These are phyloP conservation scores for Trypanosoma congolense DNA, from an alignment of 208 protist species.

Conservation along the genomic window DNA sequence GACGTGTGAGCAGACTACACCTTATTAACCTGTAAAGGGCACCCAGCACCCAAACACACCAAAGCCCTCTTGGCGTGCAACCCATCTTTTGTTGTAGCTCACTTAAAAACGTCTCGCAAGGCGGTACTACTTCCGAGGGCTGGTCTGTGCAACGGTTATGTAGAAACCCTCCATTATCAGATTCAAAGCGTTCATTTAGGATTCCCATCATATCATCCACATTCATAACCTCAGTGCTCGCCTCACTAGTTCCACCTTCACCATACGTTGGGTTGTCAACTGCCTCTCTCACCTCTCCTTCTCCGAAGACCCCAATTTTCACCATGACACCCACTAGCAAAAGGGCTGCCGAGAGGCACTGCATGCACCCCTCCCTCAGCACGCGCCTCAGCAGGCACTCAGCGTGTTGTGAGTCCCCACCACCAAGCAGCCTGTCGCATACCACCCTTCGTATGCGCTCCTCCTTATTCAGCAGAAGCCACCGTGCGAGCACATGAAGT, in stretches of 20 bases:
- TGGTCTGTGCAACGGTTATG: background rate
- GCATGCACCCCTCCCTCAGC: constrained; percentile 7
- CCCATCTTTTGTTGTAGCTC: background rate
- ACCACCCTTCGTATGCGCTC: constrained; percentile 7
- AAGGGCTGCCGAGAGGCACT: constrained; percentile 13
- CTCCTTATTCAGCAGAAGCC: constrained; percentile 17
- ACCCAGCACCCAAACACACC: constrained; percentile 5
- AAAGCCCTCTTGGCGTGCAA: background rate
- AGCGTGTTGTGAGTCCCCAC: background rate
- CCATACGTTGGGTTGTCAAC: background rate
- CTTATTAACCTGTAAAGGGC: constrained; percentile 19
- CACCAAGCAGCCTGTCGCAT: constrained; percentile 5
- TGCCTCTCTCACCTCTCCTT: background rate
- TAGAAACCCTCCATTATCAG: no score
- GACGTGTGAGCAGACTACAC: constrained; percentile 5
- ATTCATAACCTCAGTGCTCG: no score
- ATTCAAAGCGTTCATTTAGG: no score
- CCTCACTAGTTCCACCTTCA: background rate
- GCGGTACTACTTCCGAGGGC: background rate
- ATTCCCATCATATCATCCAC: no score
- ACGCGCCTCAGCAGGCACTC: constrained; percentile 6
- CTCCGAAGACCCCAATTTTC: background rate
- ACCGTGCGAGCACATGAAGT: constrained; percentile 21
- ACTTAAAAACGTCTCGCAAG: constrained; percentile 8
- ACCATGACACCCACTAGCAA: constrained; percentile 16